Percentiles rank a stretch among this genome's conserved stretches.
Evolutionary conservation across 208 protist genomes (phyloP).

Genomic region (Acanthamoeba divionensis): DNA sequence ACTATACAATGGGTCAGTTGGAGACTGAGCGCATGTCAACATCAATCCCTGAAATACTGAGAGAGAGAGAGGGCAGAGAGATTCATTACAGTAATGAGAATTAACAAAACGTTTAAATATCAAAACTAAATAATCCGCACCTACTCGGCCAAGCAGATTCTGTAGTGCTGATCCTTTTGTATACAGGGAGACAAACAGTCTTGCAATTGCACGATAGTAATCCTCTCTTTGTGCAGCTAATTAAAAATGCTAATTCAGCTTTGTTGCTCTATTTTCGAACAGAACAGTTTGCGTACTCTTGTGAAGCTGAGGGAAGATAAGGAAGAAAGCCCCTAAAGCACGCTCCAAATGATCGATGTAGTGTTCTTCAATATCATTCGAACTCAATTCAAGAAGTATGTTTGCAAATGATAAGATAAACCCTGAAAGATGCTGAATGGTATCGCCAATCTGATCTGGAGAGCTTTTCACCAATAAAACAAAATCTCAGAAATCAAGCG

Average conservation of each 20-base stretch:
- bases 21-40: conserved; percentile 38
- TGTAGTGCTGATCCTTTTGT: conserved; percentile 22
- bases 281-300: not conserved
- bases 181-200: conserved; percentile 34
- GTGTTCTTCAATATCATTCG: conserved; percentile 1
- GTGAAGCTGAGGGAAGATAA: conserved; percentile 51
- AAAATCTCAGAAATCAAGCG: not conserved
- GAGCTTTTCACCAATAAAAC: too few relatives aligned
- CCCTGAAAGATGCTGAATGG: conserved; percentile 53
- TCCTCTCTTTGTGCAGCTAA: conserved; percentile 22
- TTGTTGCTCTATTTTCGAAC: too few relatives aligned
- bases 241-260: not conserved
- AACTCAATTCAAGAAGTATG: conserved; percentile 15
- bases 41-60: conserved; percentile 38
- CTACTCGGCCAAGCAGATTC: conserved; percentile 13
- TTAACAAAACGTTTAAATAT: too few relatives aligned
- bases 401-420: conserved; percentile 54
- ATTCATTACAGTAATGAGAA: too few relatives aligned
- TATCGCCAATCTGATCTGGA: conserved; percentile 39
- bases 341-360: conserved; percentile 49
- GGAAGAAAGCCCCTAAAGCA: conserved; percentile 55
- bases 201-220: conserved; percentile 37
- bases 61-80: not conserved
- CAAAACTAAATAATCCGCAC: not conserved
- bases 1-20: conserved; percentile 19